phyloP scores from a whole-genome alignment of 257 asterid species.

The Vinca minor region DNA sequence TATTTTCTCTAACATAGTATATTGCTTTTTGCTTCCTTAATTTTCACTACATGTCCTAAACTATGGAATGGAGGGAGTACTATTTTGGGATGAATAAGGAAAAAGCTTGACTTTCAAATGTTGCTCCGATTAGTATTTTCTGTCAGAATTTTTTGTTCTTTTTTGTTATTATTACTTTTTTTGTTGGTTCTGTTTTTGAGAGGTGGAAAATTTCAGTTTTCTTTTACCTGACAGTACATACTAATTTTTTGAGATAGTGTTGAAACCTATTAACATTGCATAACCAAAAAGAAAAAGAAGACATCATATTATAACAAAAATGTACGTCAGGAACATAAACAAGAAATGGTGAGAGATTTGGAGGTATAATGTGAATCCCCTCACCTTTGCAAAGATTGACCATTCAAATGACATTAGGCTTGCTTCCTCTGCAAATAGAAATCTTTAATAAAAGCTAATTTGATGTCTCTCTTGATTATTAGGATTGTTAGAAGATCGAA shows the following conservation, averaged over 20 bases:
- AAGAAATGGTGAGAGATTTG: not conserved
- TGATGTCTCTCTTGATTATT: not conserved
- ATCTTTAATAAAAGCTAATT: not conserved
- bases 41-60: too few relatives aligned
- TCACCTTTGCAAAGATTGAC: not conserved
- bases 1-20: too few relatives aligned
- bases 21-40: too few relatives aligned
- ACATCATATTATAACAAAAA: not conserved
- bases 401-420: not conserved
- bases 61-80: too few relatives aligned
- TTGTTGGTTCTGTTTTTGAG: not conserved
- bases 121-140: not conserved
- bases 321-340: not conserved
- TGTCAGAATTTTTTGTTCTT: not conserved
- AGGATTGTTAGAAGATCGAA: not conserved
- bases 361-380: not conserved
- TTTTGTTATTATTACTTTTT: too few relatives aligned
- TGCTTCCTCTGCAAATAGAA: not conserved
- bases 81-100: not conserved
- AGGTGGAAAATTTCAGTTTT: not conserved
- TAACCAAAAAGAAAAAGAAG: too few relatives aligned
- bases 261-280: not conserved
- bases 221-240: not conserved
- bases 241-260: not conserved
- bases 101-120: not conserved